Base-by-base conservation (phyloP, 805 yeast genomes). In the Wickerhamomyces silvicola region DNA sequence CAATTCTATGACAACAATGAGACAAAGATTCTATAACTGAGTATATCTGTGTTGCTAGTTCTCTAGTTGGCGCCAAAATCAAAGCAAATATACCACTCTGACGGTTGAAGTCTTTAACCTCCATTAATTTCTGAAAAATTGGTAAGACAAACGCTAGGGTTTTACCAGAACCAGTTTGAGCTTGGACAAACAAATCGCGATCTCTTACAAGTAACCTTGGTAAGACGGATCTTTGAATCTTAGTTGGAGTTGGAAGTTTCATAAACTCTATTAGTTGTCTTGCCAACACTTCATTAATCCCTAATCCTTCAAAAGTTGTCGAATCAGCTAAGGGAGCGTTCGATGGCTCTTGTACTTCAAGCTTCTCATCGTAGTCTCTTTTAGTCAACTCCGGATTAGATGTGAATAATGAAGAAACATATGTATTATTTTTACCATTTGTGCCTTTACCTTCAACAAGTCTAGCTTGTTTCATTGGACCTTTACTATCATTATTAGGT, bases 81-180 rank as follows among this genome's bases (percentile, higher is more conserved):
- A 92, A 58, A 0, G 96, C 97, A 61, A 86, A 88, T 10, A 92
- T 63, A 5, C 99, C 99, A 10, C 84, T 70, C 11, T 72, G 68
- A 45, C 97, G 70, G 27, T 49, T 57, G 4, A 68, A 52, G 22
- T 55, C 61, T 22, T 62, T 52, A 46, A 75, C 74, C 18, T 66
- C 58, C 74, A 86, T 73, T 26, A 92, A 64, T 37, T 75, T 70
- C 42, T 83, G 77, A 41, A 90, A 57, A 14, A 94, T 78, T 2
- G 98, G 99, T 23, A 94, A 60, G 4, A 81, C 63, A 54, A 83
- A 94, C 0, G 97, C 79, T 35, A 92, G 59, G 0, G 99, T 92
- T 57, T 92, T 92, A 57, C 99, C 99, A 0, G 97, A 88, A 32
- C 99, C 99, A 0, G 99, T 92, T 59, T 94, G 97, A 0, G 99